phyloP scores from a whole-genome alignment of 2,329 filamentous ascomycete species.

The Fusarium tuaranense region DNA sequence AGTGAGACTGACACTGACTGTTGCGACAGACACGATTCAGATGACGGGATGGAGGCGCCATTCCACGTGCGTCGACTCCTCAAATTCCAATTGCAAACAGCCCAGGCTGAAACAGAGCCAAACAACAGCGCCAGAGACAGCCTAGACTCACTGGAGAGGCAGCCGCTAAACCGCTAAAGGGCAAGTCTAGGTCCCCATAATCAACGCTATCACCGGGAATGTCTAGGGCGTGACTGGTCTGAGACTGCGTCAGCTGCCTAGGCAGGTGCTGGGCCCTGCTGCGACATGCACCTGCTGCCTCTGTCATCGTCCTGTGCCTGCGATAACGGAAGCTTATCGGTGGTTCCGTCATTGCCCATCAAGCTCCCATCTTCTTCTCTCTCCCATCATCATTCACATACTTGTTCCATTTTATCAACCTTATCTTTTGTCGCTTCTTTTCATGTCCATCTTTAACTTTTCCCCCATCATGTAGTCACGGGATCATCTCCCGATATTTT shows the following conservation, averaged over 20 bases:
- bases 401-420: constrained; percentile 7
- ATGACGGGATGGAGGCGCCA: neutral
- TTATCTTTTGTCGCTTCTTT: constrained; percentile 11
- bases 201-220: constrained; percentile 15
- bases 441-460: constrained; percentile 1
- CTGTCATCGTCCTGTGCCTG: neutral
- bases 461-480: constrained; percentile 41
- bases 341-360: constrained; percentile 37
- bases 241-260: constrained; percentile 31
- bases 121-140: neutral
- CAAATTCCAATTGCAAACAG: constrained; percentile 9
- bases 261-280: neutral
- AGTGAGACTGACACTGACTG: neutral
- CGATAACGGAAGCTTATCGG: constrained; percentile 41
- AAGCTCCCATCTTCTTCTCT: constrained; percentile 27
- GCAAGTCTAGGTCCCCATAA: constrained; percentile 16
- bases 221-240: constrained; percentile 11
- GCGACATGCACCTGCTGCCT: constrained; percentile 7
- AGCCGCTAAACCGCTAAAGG: neutral
- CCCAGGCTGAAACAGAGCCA: constrained; percentile 7
- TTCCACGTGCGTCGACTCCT: constrained; percentile 25
- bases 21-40: neutral
- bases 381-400: constrained; percentile 16
- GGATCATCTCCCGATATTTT: constrained; percentile 1
- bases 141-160: constrained; percentile 6